Evolutionary conservation across 345 rosid species (phyloP), one percentile per base, ranked within the genome.

Genomic region (Turritis glabra): DNA sequence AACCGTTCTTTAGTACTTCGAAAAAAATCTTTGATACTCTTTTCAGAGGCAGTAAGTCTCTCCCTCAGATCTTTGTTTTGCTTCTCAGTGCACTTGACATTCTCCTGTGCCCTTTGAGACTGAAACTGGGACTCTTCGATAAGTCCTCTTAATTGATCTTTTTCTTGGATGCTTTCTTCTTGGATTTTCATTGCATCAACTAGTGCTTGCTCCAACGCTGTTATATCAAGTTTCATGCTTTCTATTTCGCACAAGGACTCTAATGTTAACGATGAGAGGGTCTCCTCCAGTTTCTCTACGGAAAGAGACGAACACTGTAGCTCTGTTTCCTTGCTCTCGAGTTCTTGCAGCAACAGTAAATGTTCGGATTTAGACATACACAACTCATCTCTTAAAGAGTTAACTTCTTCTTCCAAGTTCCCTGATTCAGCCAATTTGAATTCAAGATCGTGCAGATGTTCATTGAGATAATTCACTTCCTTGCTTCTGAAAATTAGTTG

Each of bases 171-270:
- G 23, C 80, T 68, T 78, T 88, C 93, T 67, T 89, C 86, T 77
- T 79, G 87, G 27, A 77, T 44, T 77, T 86, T 82, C 83, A 77
- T 84, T 67, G 89, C 81, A 79, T 85, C 89, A 79, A 65, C 38
- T 59, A 77, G 84, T 57, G 78, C 79, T 74, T 87, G 85, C 83
- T 87, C 93, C 80, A 87, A 67, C 51, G 86, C 67, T 77, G 74
- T 80, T 64, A 85, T 74, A 57, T 89, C 95, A 38, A 94, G 91
- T 83, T 84, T 93, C 89, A 91, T 80, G 72, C 93, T 88, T 81
- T 88, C 96, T 75, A 87, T 85, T 82, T 91, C 98, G 76, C 91
- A 89, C 71, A 88, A 90, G 2, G 90, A 88, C 75, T 88, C 90
- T 33, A 89, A 77, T 22, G 87, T 81, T 29, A 80, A 69, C 65